Conservation (phyloP, 345 rosid genomes). For the Mangifera indica region DNA sequence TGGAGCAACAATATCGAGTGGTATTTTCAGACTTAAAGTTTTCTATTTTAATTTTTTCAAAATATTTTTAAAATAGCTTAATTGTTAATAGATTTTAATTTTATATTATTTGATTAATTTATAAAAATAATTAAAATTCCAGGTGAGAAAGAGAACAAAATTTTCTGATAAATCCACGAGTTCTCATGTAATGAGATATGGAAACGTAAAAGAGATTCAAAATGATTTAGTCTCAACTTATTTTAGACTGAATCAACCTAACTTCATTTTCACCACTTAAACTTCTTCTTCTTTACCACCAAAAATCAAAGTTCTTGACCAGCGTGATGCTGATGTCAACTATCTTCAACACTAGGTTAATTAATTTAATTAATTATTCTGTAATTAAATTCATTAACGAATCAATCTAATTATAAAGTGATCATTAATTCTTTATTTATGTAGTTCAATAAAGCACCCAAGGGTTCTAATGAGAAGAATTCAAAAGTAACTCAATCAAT, state of each 20-base stretch:
- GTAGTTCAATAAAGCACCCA: neutral
- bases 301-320: constrained; percentile 21
- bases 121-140: neutral
- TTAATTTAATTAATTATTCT: neutral
- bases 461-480: constrained; percentile 37
- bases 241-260: constrained; percentile 39
- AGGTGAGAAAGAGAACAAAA: constrained; percentile 51
- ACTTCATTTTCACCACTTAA: constrained; percentile 5
- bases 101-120: neutral
- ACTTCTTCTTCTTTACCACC: constrained; percentile 10
- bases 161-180: too few relatives aligned
- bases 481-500: constrained; percentile 26
- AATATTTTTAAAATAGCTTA: too few relatives aligned
- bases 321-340: constrained; percentile 43
- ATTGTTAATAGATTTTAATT: neutral
- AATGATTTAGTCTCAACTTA: constrained; percentile 35
- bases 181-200: constrained; percentile 66
- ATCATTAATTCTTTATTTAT: too few relatives aligned
- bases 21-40: constrained; percentile 17
- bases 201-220: constrained; percentile 29
- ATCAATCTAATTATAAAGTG: too few relatives aligned
- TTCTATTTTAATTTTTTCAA: neutral
- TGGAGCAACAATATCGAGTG: constrained; percentile 45
- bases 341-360: constrained; percentile 39
- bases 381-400: neutral